phyloP scores from a whole-genome alignment of 129 eudicot genomes.

The Erigeron canadensis region DNA sequence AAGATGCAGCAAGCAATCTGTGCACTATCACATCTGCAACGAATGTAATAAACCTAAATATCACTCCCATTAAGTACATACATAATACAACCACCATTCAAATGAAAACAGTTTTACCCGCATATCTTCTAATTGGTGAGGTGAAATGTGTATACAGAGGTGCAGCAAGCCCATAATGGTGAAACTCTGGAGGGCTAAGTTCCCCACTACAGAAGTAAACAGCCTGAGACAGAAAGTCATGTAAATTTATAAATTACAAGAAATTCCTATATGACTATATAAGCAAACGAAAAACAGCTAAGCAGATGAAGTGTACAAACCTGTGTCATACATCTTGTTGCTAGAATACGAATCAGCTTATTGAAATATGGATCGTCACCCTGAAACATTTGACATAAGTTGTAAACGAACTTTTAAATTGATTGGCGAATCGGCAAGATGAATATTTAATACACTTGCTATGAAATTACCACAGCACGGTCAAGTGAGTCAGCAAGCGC shows the following conservation, averaged over 20 bases:
- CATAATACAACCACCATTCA: neutral
- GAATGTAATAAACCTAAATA: constrained; percentile 21
- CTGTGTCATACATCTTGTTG: constrained; percentile 99
- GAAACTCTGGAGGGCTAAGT: constrained; percentile 86
- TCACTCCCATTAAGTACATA: constrained; percentile 7
- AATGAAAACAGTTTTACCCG: constrained; percentile 44
- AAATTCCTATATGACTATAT: constrained; percentile 1
- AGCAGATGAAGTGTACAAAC: constrained; percentile 30
- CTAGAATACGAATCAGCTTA: constrained; percentile 88
- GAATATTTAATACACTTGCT: too few species aligned
- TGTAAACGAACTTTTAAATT: neutral
- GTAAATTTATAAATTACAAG: constrained; percentile 5
- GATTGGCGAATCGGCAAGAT: neutral
- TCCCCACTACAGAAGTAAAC: constrained; percentile 99
- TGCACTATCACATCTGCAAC: constrained; percentile 95
- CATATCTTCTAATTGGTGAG: constrained; percentile 97
- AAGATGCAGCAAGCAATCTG: constrained; percentile 95
- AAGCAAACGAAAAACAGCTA: neutral
- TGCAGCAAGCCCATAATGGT: constrained; percentile 94
- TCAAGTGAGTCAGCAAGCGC: constrained; percentile 98
- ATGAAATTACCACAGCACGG: constrained; percentile 73
- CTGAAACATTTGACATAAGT: constrained; percentile 37
- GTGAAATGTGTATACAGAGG: constrained; percentile 93
- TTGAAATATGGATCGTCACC: constrained; percentile 94
- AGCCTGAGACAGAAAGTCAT: constrained; percentile 52